Conservation (phyloP, 805 yeast species). For the Yamadazyma laniorum region DNA sequence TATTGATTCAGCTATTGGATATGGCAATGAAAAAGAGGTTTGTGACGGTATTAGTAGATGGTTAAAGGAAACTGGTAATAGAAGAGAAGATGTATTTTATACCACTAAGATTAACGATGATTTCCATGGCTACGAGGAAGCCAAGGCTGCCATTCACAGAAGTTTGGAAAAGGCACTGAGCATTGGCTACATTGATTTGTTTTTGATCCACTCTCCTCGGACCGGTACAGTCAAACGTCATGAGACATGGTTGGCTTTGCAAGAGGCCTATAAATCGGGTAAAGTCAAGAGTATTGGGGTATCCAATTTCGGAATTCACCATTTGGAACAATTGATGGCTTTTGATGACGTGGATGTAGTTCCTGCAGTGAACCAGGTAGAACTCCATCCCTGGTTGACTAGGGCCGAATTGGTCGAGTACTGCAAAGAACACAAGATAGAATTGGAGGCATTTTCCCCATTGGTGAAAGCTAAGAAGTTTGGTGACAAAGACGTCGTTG, state of each 20-base stretch:
- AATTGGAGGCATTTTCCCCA: conserved; percentile 74
- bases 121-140: conserved; percentile 35
- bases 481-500: conserved; percentile 48
- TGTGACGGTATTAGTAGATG: conserved; percentile 56
- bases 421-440: conserved; percentile 53
- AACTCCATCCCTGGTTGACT: conserved; percentile 47
- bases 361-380: conserved; percentile 35
- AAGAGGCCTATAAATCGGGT: conserved; percentile 65
- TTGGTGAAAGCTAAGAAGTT: conserved; percentile 77
- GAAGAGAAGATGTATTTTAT: conserved; percentile 34
- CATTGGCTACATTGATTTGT: conserved; percentile 57
- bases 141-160: conserved; percentile 33
- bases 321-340: conserved; percentile 23
- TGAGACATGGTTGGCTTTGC: conserved; percentile 77
- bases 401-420: conserved; percentile 60
- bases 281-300: conserved; percentile 37
- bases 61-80: conserved; percentile 32
- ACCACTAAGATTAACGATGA: conserved; percentile 29
- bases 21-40: conserved; percentile 61
- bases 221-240: conserved; percentile 5
- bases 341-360: conserved; percentile 20
- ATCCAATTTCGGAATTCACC: conserved; percentile 31
- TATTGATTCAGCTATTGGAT: conserved; percentile 66
- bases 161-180: conserved; percentile 23
- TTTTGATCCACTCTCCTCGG: conserved; percentile 63